Base-by-base conservation (phyloP, 108 stramenopile genomes). In the Cylindrotheca fusiformis region DNA sequence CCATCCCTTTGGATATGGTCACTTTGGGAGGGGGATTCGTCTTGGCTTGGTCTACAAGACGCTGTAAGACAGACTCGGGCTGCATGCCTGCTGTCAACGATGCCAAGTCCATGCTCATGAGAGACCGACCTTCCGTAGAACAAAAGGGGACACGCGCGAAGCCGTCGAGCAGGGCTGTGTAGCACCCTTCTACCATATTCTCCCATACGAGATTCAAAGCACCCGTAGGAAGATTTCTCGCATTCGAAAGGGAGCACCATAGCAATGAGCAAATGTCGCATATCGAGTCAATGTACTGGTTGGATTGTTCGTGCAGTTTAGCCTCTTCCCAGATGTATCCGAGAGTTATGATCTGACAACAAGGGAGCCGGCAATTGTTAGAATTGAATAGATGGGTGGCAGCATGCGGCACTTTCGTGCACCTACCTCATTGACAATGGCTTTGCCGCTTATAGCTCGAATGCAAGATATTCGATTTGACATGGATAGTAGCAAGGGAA, bases 81-180 rank as follows among this genome's bases (percentile, higher is more conserved):
- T 25, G 58, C 6, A 86, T 68, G 45, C 78, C 88, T 45, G 75
- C 45, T 20, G 81, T 63, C 23, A 90, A 76, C 33, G 90, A 76
- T n/a, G 88, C 88, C 61, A 97, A 55, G 64, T 97, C 97, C 91
- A 97, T 95, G 58, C 88, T 94, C 97, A 97, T 96, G 12, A 91
- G 67, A 14, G 95, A 84, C 48, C 97, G 61, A 0, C 97, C 97
- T 74, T 96, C 97, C 3, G 91, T 93, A 8, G 93, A 93, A 55
- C 95, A 97, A 54, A 51, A 72, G 26, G 65, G 55, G 29, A 94
- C 69, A 50, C 89, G 83, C 10, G 90, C 69, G 65, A 94, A 97
- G 12, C 95, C 95, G 52, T 95, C 93, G 31, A 96, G 55, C 18
- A 96, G 69, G 20, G 80, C 60, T 29, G 80, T 48, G 60, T 82